These are phyloP conservation scores for Pseudocercospora eumusae DNA, from an alignment of 2,329 filamentous ascomycete species.

Conservation along the genomic window DNA sequence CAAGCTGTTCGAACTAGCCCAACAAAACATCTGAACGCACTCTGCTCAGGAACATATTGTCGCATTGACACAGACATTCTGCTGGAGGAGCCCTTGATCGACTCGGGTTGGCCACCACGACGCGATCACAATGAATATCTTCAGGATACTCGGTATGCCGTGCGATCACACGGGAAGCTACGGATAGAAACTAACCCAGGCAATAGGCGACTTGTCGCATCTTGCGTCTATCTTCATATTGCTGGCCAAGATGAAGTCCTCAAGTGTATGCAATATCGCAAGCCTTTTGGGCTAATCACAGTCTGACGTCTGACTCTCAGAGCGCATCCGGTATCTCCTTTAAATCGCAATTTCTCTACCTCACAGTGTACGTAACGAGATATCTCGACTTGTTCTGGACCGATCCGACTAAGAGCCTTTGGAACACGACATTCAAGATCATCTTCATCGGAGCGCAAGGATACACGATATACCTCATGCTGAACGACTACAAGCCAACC, in stretches of 20 bases:
- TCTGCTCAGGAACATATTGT: background rate
- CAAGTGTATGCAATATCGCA: slow-evolving; percentile 65
- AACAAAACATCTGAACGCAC: background rate
- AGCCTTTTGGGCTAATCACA: background rate
- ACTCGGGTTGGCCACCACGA: background rate
- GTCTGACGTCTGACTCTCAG: slow-evolving; percentile 50
- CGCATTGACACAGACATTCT: background rate
- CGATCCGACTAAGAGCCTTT: slow-evolving; percentile 62
- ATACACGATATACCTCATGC: slow-evolving; percentile 98
- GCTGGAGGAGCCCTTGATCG: background rate
- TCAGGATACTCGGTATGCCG: slow-evolving; percentile 63
- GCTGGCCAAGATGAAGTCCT: slow-evolving; percentile 88
- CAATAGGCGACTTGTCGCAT: slow-evolving; percentile 88
- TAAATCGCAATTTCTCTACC: slow-evolving; percentile 94
- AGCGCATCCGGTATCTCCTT: slow-evolving; percentile 98
- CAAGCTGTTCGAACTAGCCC: background rate
- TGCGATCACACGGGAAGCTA: slow-evolving; percentile 8
- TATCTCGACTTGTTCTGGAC: slow-evolving; percentile 93
- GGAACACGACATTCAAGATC: slow-evolving; percentile 95
- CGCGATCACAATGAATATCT: slow-evolving; percentile 62
- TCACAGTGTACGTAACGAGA: slow-evolving; percentile 88
- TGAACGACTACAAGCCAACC: slow-evolving; percentile 94
- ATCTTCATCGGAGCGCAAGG: slow-evolving; percentile 86
- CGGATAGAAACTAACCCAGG: slow-evolving; percentile 19
- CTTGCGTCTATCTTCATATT: slow-evolving; percentile 90